Evolutionary conservation across 2,329 filamentous ascomycete genomes (phyloP).

Genomic region (Colletotrichum gloeosporioides): DNA sequence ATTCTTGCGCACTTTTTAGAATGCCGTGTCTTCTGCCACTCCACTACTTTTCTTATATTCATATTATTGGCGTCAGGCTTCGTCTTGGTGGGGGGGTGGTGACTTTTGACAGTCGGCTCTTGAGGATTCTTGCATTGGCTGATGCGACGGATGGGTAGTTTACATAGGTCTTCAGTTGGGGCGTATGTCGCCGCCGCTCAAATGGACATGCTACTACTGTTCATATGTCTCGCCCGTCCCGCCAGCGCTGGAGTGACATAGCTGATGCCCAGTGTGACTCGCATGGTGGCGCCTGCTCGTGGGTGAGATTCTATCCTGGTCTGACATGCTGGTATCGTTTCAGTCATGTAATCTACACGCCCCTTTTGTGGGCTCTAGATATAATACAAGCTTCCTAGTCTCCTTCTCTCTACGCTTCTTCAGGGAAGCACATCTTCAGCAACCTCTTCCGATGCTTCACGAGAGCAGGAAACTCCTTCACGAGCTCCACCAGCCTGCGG

Average conservation of each 20-base stretch:
- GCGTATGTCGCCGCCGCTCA: conserved; percentile 15
- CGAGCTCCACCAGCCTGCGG: conserved; percentile 59
- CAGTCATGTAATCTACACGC: background rate
- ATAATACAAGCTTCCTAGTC: background rate
- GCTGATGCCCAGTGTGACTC: background rate
- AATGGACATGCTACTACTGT: background rate
- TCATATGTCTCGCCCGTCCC: background rate
- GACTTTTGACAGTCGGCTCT: conserved; percentile 5
- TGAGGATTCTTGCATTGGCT: conserved; percentile 11
- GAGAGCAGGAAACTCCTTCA: conserved; percentile 66
- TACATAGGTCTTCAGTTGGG: conserved; percentile 5
- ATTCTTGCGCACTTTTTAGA: conserved; percentile 10
- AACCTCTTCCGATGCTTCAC: conserved; percentile 50
- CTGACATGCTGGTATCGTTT: background rate
- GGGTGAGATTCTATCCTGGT: background rate
- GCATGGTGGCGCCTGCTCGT: background rate
- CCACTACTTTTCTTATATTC: background rate
- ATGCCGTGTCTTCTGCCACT: background rate
- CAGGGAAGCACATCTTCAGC: conserved; percentile 18
- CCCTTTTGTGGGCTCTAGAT: background rate
- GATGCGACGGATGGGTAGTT: conserved; percentile 9
- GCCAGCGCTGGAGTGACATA: background rate
- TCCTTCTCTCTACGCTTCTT: background rate
- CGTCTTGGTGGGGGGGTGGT: background rate
- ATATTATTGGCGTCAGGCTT: conserved; percentile 18